Evolutionary conservation across 1,284 basidiomycete species (phyloP).

Genomic region (Rhodotorula mucilaginosa): DNA sequence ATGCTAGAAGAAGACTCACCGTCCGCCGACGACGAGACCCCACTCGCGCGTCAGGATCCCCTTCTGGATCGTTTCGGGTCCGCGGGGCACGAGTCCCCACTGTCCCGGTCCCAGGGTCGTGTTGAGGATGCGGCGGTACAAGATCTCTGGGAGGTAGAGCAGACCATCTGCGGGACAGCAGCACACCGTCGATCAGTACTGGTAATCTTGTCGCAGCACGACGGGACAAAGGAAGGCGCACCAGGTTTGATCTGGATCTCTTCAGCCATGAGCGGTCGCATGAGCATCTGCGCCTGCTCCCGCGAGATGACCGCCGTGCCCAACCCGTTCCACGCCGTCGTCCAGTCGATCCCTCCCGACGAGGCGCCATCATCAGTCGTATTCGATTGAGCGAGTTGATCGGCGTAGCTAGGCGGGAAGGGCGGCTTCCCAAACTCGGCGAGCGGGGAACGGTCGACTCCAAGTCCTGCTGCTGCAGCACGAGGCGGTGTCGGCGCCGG

Average conservation of each 20-base stretch:
- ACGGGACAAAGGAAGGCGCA: constrained; percentile 48
- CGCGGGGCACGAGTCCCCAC: constrained; percentile 92
- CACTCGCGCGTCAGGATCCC: constrained; percentile 91
- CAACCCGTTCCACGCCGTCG: constrained; percentile 78
- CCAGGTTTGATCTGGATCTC: constrained; percentile 95
- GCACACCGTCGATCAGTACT: background rate
- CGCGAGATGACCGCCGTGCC: constrained; percentile 73
- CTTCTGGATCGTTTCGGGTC: constrained; percentile 85
- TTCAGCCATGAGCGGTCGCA: constrained; percentile 68
- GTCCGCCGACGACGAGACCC: constrained; percentile 86
- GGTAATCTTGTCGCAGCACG: background rate
- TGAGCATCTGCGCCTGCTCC: constrained; percentile 69
- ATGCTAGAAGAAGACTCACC: constrained; percentile 56
- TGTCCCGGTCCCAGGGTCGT: constrained; percentile 93
- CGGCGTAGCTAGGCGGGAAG: constrained; percentile 4
- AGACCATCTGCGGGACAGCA: constrained; percentile 67
- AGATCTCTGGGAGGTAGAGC: constrained; percentile 94
- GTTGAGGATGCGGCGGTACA: constrained; percentile 93
- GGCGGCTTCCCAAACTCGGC: background rate
- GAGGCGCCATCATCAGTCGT: background rate
- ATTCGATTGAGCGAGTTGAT: background rate
- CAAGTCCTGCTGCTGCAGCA: background rate
- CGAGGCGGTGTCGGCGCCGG: background rate
- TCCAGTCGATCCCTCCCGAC: constrained; percentile 65
- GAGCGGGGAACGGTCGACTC: constrained; percentile 3